A percentile compares a stretch with the other conserved stretches of the same genome.
Evolutionary conservation across 2,329 filamentous ascomycete species (phyloP).

Genomic region (Paraphaeosphaeria sporulosa): DNA sequence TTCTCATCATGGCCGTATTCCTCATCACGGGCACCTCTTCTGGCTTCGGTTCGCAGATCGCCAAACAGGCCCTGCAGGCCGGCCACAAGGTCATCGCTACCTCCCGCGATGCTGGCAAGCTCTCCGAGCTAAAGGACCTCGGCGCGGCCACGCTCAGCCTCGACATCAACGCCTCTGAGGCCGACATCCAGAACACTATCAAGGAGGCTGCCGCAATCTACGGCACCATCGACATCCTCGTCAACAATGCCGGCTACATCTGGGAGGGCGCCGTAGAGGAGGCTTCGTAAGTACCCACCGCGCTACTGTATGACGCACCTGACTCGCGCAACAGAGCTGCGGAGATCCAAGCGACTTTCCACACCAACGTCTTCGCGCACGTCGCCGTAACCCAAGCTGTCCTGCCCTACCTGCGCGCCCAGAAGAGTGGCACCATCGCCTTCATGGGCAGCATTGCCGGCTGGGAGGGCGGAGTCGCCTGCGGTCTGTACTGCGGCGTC

Average conservation of each 20-base stretch:
- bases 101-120: conserved; percentile 50
- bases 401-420: conserved; percentile 50
- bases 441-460: conserved; percentile 33
- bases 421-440: conserved; percentile 48
- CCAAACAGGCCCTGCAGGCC: conserved; percentile 52
- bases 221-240: conserved; percentile 33
- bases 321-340: neutral
- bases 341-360: conserved; percentile 31
- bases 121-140: conserved; percentile 52
- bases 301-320: neutral
- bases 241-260: conserved; percentile 30
- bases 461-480: conserved; percentile 22
- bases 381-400: conserved; percentile 49
- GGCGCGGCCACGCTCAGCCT: conserved; percentile 57
- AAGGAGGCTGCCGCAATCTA: conserved; percentile 36
- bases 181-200: conserved; percentile 47
- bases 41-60: conserved; percentile 60
- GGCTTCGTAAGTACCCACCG: conserved; percentile 11
- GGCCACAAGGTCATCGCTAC: conserved; percentile 62
- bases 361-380: conserved; percentile 52
- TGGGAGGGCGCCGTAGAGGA: conserved; percentile 23
- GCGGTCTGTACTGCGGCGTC: conserved; percentile 14
- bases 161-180: conserved; percentile 56
- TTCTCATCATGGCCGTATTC: neutral
- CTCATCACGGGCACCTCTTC: conserved; percentile 62